Evolutionary conservation across 345 rosid genomes (phyloP).

Genomic region (Eutrema heterophyllum): DNA sequence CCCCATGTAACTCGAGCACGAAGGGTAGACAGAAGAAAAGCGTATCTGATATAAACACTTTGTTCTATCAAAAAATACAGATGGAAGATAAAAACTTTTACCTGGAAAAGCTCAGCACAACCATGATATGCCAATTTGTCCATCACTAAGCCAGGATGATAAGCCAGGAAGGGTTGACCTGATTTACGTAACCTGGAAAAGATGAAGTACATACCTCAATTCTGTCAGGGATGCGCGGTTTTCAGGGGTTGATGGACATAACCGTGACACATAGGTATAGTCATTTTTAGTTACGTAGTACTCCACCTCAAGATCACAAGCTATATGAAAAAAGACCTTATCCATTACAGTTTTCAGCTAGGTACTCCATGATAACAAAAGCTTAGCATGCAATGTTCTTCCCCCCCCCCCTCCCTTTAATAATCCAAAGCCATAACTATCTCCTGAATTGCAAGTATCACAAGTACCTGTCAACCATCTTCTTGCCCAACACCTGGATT

Average conservation of each 20-base stretch:
- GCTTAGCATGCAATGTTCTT: neutral
- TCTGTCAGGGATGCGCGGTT: constrained; percentile 1
- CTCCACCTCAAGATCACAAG: constrained; percentile 2
- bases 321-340: neutral
- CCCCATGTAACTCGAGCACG: constrained; percentile 12
- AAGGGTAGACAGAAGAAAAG: neutral
- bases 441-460: neutral
- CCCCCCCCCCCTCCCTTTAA: neutral
- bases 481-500: constrained; percentile 69
- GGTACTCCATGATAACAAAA: neutral
- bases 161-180: constrained; percentile 81
- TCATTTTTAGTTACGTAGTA: neutral
- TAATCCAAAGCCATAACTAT: neutral
- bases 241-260: neutral
- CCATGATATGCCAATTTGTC: constrained; percentile 94
- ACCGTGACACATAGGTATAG: neutral
- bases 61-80: constrained; percentile 11
- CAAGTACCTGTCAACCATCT: constrained; percentile 79
- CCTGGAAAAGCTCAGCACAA: constrained; percentile 99
- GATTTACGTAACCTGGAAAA: constrained; percentile 59
- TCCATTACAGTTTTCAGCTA: constrained; percentile 6
- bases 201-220: constrained; percentile 7
- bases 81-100: constrained; percentile 21
- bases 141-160: constrained; percentile 84
- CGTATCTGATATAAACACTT: neutral